Conservation (phyloP, 495 filamentous ascomycete genomes). For the Penicillium longicatenatum region DNA sequence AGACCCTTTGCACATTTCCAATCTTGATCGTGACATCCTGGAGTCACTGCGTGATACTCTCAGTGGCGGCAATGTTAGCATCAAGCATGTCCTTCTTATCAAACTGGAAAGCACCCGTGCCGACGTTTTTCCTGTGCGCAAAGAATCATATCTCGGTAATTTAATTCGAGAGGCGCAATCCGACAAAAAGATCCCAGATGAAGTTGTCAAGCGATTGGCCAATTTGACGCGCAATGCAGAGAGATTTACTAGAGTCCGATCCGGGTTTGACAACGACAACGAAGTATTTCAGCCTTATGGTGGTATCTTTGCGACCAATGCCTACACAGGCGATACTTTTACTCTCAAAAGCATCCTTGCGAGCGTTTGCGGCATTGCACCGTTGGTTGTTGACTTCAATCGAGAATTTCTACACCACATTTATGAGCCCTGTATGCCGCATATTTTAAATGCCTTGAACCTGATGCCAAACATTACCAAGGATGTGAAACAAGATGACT, state of each 20-base stretch:
- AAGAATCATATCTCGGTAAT: constrained; percentile 27
- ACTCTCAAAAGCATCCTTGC: constrained; percentile 45
- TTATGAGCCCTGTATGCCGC: constrained; percentile 47
- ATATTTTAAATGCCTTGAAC: constrained; percentile 37
- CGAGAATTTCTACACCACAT: constrained; percentile 39
- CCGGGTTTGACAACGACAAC: constrained; percentile 16
- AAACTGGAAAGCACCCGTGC: constrained; percentile 46
- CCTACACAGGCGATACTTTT: constrained; percentile 39
- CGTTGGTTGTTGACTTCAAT: constrained; percentile 45
- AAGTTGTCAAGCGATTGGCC: constrained; percentile 30
- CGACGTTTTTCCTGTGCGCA: constrained; percentile 46
- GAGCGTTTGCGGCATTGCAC: constrained; percentile 41
- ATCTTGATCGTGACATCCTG: constrained; percentile 37
- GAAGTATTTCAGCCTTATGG: constrained; percentile 27
- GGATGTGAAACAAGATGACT: constrained; percentile 16
- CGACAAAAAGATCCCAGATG: constrained; percentile 24
- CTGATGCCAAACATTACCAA: constrained; percentile 27
- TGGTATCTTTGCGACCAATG: constrained; percentile 39
- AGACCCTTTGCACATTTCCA: constrained; percentile 44
- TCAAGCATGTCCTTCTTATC: constrained; percentile 43
- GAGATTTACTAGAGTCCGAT: constrained; percentile 31
- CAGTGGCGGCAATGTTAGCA: constrained; percentile 26
- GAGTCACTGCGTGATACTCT: constrained; percentile 31
- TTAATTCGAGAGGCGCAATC: constrained; percentile 30
- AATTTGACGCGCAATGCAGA: constrained; percentile 39